Base-by-base conservation (phyloP, 371 early-diverging fungal genomes). In the Mucor velutinosus region DNA sequence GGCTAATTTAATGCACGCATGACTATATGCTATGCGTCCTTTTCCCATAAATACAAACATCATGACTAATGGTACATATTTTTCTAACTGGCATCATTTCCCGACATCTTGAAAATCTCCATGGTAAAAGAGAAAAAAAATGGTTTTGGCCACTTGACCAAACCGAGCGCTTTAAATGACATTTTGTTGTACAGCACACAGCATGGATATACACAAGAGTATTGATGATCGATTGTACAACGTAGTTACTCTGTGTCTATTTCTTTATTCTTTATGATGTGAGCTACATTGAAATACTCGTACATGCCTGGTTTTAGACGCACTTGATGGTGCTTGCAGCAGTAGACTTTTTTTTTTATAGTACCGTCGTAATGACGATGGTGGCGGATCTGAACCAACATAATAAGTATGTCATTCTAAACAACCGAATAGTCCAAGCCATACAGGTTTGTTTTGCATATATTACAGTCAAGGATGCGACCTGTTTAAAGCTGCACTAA, bases 171-270 rank as follows among this genome's bases (percentile, higher is more conserved):
- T 37, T 1, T 47, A 51, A 23, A 51, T 51, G 51, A 51, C 51
- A 51, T 51, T 51, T 51, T 51, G 51, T 51, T 51, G 51, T 51
- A 51, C 51, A 51, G 51, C 51, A 51, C 51, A 51, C 51, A 51
- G 25, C 51, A 51, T 23, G 23, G 10, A 8, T 51, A 51, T 19
- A 51, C 51, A 51, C 12, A 51, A 7, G 21, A 6, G 47, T 23
- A 51, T 51, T 51, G 51, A 51, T 51, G 51, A 51, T 51, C 51
- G 51, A 51, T 51, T 51, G 51, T 51, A 51, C 51, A 51, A 51
- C 51, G 12, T 51, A 7, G 25, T 25, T 23, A 4, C 23, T 51
- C 23, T 51, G 51, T 51, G 23, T 51, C 25, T 51, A 25, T 51
- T 23, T 51, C 51, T 51, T 51, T 25, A 23, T 51, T 51, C 1